Conservation (phyloP, 2,329 filamentous ascomycete species). For the Rugonectria rugulosa region DNA sequence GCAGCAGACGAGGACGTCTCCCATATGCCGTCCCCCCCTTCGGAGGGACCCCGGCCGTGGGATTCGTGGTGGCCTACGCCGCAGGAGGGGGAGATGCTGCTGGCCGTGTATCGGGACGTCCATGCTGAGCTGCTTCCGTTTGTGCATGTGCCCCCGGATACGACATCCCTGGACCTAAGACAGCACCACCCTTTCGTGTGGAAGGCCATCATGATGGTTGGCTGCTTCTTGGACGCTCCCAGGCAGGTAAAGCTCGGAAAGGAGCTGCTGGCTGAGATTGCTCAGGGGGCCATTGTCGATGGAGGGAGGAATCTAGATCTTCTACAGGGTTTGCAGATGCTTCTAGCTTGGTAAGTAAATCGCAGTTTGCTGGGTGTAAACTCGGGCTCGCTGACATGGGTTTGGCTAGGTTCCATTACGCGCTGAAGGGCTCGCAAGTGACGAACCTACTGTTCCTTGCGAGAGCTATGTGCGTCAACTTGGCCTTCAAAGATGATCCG, state of each 20-base stretch:
- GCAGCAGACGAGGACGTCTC: neutral
- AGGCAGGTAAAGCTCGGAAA: constrained; percentile 54
- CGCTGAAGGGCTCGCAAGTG: constrained; percentile 57
- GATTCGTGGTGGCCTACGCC: constrained; percentile 51
- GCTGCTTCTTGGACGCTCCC: constrained; percentile 51
- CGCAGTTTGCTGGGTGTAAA: neutral
- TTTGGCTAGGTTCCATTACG: constrained; percentile 54
- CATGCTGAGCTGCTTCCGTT: constrained; percentile 54
- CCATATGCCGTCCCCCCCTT: constrained; percentile 22
- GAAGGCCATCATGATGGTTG: constrained; percentile 58
- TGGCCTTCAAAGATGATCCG: constrained; percentile 44
- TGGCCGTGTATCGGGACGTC: constrained; percentile 46
- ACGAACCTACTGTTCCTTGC: constrained; percentile 58
- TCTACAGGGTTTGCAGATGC: constrained; percentile 54
- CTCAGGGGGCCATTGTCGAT: constrained; percentile 48
- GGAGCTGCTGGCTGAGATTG: constrained; percentile 53
- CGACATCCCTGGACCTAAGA: constrained; percentile 48
- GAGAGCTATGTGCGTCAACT: constrained; percentile 53
- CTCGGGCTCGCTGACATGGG: constrained; percentile 18
- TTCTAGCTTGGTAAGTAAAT: constrained; percentile 54
- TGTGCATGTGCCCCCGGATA: constrained; percentile 48
- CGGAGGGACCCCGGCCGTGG: constrained; percentile 28
- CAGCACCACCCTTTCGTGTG: constrained; percentile 54
- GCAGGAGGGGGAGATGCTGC: constrained; percentile 49
- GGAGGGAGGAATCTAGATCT: constrained; percentile 56